Base-by-base conservation (phyloP, 805 yeast species). In the Candida sanyiensis region DNA sequence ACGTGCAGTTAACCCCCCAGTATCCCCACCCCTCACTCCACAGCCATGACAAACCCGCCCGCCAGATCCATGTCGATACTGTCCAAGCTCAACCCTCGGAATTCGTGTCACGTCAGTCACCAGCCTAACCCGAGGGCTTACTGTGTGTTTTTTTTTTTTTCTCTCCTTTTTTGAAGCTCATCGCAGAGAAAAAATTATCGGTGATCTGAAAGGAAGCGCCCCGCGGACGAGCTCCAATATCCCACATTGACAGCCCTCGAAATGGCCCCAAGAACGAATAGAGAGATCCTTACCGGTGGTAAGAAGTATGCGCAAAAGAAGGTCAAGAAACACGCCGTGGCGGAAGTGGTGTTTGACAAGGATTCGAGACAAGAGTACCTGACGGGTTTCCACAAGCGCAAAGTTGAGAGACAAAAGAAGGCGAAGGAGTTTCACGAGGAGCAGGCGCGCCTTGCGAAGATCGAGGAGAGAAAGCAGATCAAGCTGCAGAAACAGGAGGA, bases 321-420 rank as follows among this genome's bases (percentile, higher is more conserved):
- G 55, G 69, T 70, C 24, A 76, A 75, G 57, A 72, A 76, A 56
- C 75, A 73, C 55, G 72, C 87, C 28, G 88, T 85, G 3, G 89
- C 76, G 20, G 96, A 87, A 58, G 94, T 93, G 21, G 77, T 74
- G 2, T 93, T 88, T 58, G 93, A 93, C 61, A 75, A 77, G 46
- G 83, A 73, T 15, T 73, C 83, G n/a, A 66, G 97, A 57, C 63
- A 70, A 22, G 95, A 90, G 44, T 90, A 79, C 59, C 65, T 90
- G 49, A 90, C 97, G 3, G 98, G 98, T 28, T 90, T 90, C 61
- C 97, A 93, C 61, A 90, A 90, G 64, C 75, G 98, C 55, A 90
- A 90, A 58, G 58, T 90, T 13, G 84, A 84, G 54, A 73, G 97
- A 59, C 83, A 84, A 63, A 89, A 87, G 64, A 79, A 81, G 47